Conservation (phyloP, 1,284 basidiomycete species). For the Puccinia novopanici region DNA sequence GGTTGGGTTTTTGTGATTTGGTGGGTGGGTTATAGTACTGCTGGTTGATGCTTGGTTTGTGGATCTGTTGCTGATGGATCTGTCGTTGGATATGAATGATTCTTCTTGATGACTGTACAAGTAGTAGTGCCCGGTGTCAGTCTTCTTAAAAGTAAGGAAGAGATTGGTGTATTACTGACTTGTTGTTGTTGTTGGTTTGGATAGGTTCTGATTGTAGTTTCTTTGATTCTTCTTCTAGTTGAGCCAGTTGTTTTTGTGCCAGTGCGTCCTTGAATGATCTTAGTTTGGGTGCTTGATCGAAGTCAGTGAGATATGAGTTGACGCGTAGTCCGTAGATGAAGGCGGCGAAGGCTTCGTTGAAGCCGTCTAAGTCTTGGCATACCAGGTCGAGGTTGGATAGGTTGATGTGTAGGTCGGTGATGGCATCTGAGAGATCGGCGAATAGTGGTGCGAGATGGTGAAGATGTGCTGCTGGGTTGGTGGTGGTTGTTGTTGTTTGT, state of each 20-base stretch:
- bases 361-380: slow-evolving; percentile 24
- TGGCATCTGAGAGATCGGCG: slow-evolving; percentile 11
- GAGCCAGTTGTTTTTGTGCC: not conserved
- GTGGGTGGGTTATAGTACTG: too few relatives aligned
- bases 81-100: not conserved
- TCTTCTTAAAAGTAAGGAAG: too few relatives aligned
- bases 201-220: not conserved
- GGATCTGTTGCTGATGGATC: not conserved
- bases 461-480: slow-evolving; percentile 10
- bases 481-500: not conserved
- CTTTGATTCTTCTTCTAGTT: too few relatives aligned
- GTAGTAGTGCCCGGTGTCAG: too few relatives aligned
- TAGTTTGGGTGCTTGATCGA: slow-evolving; percentile 30
- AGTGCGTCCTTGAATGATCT: not conserved
- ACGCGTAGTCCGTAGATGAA: slow-evolving; percentile 38
- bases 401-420: slow-evolving; percentile 32
- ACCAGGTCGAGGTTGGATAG: slow-evolving; percentile 9
- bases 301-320: slow-evolving; percentile 32
- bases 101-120: slow-evolving; percentile 18
- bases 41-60: not conserved
- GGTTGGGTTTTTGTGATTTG: too few relatives aligned
- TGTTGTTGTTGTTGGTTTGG: too few relatives aligned
- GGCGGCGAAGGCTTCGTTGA: slow-evolving; percentile 38
- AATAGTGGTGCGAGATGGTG: slow-evolving; percentile 27
- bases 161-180: too few relatives aligned